A percentile compares a stretch with the other conserved stretches of the same genome.
Evolutionary conservation across 768 basidiomycete species (phyloP).

Genomic region (Tubosaeta brunneosetosa): DNA sequence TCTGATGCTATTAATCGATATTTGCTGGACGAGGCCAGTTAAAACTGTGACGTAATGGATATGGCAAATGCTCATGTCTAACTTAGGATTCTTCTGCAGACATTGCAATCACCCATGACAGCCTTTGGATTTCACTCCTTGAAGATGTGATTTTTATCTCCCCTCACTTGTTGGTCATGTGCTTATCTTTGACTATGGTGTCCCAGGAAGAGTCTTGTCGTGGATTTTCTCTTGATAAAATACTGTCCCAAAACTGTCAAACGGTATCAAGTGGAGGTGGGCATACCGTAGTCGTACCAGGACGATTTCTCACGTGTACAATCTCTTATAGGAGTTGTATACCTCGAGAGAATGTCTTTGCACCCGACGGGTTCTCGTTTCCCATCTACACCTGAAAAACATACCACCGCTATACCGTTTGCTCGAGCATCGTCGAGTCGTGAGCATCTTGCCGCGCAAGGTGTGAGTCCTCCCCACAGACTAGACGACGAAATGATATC

Average conservation of each 20-base stretch:
- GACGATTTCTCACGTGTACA: background rate
- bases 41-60: background rate
- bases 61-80: background rate
- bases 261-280: background rate
- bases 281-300: background rate
- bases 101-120: background rate
- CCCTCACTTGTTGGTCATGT: background rate
- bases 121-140: background rate
- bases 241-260: background rate
- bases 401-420: background rate
- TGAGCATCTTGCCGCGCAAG: background rate
- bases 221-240: background rate
- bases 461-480: background rate
- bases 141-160: background rate
- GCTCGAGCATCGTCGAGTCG: background rate
- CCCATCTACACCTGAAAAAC: background rate
- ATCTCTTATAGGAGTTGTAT: background rate
- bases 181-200: background rate
- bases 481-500: background rate
- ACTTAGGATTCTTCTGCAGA: background rate
- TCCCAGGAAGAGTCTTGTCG: background rate
- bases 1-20: constrained; percentile 10
- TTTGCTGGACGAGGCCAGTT: background rate
- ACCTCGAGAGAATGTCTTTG: background rate
- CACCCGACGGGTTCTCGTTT: background rate